Base-by-base conservation (phyloP, 2,329 filamentous ascomycete genomes). In the Arthrobotrys conoides region DNA sequence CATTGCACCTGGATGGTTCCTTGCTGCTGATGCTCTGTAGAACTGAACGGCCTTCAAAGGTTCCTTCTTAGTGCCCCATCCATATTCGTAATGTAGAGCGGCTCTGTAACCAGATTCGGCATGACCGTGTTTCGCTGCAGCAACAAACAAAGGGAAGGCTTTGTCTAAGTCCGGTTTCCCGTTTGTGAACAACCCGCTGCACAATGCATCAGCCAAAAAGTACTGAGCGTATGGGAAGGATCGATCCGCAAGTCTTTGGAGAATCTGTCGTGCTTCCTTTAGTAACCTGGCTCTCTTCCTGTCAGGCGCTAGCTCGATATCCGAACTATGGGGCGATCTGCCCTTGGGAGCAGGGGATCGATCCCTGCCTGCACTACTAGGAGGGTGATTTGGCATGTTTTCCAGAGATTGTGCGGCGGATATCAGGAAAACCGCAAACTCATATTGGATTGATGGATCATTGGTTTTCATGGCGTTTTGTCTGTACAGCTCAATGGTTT, bases 201-300 rank as follows among this genome's bases (percentile, higher is more conserved):
- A 93, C 83, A 93, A 97, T 0, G 96, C 96, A 83, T 99, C 96
- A 20, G 91, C 96, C 12, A 99, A 90, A 84, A 98, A 98, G 86
- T 99, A 99, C 84, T 99, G 96, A 2, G 96, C 96, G 84, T 97
- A 98, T 0, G 96, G 96, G 84, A 97, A 97, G 55, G 93, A 93
- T 73, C 90, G 91, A 85, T 94, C 95, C 18, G 94, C 89, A 65
- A 98, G 88, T 80, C 91, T 91, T 85, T 96, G 93, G 53, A 99
- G 86, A 82, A 98, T 97, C 78, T 91, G 90, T 83, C 93, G 93
- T 76, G 96, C 94, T 87, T 99, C 96, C 41, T 90, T 90, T 57
- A 97, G 87, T 77, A 98, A 87, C 80, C 94, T 90, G 27, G 85
- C 84, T 30, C 90, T 87, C 5, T 90, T 89, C 46, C 88, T 89